These are phyloP conservation scores for Gillenia trifoliata DNA, from an alignment of 306 rosid genomes.

Conservation along the genomic window DNA sequence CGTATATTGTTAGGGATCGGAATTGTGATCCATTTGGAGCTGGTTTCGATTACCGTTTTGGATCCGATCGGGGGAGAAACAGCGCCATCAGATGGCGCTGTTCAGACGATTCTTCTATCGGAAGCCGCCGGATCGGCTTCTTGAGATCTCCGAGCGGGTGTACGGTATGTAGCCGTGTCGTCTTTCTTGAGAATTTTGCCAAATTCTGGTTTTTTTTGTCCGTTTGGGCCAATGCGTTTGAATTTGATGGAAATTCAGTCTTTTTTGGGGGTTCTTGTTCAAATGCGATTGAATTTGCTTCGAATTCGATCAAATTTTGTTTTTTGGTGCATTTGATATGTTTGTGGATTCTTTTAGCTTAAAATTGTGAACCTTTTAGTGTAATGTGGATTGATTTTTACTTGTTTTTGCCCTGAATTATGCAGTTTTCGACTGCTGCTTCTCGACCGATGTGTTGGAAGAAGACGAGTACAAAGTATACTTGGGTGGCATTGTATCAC, in stretches of 20 bases:
- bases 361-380: neutral
- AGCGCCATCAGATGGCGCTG: constrained; percentile 99
- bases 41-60: constrained; percentile 56
- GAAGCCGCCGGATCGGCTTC: constrained; percentile 99
- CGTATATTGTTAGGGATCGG: constrained; percentile 2
- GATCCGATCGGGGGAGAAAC: constrained; percentile 78
- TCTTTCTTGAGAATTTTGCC: neutral
- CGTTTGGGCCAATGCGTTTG: constrained; percentile 33
- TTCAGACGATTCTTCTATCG: constrained; percentile 88
- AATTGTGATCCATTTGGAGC: constrained; percentile 34
- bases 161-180: constrained; percentile 46
- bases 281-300: neutral
- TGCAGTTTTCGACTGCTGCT: constrained; percentile 95
- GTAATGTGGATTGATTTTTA: neutral
- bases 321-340: neutral
- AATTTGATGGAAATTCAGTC: constrained; percentile 22
- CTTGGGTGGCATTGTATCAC: constrained; percentile 84
- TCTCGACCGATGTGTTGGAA: constrained; percentile 82
- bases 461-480: constrained; percentile 83
- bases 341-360: neutral
- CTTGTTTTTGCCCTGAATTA: neutral
- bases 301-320: neutral
- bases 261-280: constrained; percentile 2
- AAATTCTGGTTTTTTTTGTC: constrained; percentile 1
- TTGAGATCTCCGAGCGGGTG: constrained; percentile 94